Percentiles rank a stretch among this genome's conserved stretches.
phyloP scores from a whole-genome alignment of 768 basidiomycete species.

The Amanita molliuscula region DNA sequence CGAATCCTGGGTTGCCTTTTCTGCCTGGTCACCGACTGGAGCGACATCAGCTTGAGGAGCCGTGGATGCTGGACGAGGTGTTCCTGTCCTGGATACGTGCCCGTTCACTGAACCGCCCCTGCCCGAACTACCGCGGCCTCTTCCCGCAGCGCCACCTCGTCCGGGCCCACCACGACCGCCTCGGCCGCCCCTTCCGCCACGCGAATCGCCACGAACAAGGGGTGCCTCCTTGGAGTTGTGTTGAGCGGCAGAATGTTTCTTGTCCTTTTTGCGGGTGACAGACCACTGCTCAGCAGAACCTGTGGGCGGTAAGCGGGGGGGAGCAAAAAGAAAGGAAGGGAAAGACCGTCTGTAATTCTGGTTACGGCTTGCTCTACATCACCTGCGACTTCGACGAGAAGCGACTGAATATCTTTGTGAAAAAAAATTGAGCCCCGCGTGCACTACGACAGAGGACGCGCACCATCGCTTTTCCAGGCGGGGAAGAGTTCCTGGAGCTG shows the following conservation, averaged over 20 bases:
- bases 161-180: slow-evolving; percentile 53
- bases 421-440: slow-evolving; percentile 16
- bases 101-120: slow-evolving; percentile 32
- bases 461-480: slow-evolving; percentile 60
- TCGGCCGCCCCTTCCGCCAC: slow-evolving; percentile 52
- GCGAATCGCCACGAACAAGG: slow-evolving; percentile 39
- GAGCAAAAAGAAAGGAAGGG: slow-evolving; percentile 5
- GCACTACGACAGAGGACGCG: slow-evolving; percentile 8
- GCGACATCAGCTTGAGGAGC: slow-evolving; percentile 16
- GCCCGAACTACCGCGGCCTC: slow-evolving; percentile 40
- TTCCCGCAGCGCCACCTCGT: slow-evolving; percentile 37
- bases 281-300: slow-evolving; percentile 76
- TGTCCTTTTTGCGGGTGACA: slow-evolving; percentile 82
- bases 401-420: slow-evolving; percentile 51
- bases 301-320: slow-evolving; percentile 16
- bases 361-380: slow-evolving; percentile 60
- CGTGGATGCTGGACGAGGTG: slow-evolving; percentile 17
- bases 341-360: slow-evolving; percentile 66
- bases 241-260: slow-evolving; percentile 39
- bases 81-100: slow-evolving; percentile 25
- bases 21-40: slow-evolving; percentile 16
- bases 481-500: slow-evolving; percentile 69
- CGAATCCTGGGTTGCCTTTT: slow-evolving; percentile 13
- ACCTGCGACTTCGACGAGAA: slow-evolving; percentile 58
- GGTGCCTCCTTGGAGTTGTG: slow-evolving; percentile 44